Evolutionary conservation across 305 asterid genomes (phyloP).

Genomic region (Euphrasia arctica): DNA sequence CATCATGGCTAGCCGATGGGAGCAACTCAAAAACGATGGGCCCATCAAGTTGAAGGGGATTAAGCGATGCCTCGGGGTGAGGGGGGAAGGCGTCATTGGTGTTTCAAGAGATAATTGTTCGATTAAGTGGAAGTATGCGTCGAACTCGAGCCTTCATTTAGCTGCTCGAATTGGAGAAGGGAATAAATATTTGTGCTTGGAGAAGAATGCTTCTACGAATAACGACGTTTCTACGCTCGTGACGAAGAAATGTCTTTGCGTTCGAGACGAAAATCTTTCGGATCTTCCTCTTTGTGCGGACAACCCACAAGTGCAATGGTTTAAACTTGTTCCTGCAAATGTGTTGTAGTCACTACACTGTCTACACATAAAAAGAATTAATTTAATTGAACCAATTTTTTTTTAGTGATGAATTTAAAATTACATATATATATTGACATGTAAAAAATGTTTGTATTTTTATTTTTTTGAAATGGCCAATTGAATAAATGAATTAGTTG

Average conservation of each 20-base stretch:
- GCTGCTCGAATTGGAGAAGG: constrained; percentile 39
- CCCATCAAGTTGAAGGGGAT: constrained; percentile 31
- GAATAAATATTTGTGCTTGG: constrained; percentile 48
- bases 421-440: no score
- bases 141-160: constrained; percentile 50
- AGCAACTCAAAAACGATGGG: constrained; percentile 30
- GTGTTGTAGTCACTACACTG: no score
- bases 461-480: no score
- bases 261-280: constrained; percentile 31
- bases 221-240: constrained; percentile 26
- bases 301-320: constrained; percentile 71
- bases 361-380: no score
- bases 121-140: constrained; percentile 42
- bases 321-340: constrained; percentile 26
- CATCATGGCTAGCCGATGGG: constrained; percentile 34
- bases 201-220: constrained; percentile 28
- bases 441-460: no score
- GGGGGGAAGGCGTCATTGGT: constrained; percentile 31
- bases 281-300: constrained; percentile 41
- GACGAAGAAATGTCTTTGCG: constrained; percentile 52
- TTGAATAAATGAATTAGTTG: no score
- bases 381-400: no score
- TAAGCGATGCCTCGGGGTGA: constrained; percentile 35
- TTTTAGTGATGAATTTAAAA: no score
- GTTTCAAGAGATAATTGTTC: constrained; percentile 38